Percentiles rank a stretch among this genome's conserved stretches.
phyloP scores from a whole-genome alignment of 805 yeast species.

The Peterozyma toletana region DNA sequence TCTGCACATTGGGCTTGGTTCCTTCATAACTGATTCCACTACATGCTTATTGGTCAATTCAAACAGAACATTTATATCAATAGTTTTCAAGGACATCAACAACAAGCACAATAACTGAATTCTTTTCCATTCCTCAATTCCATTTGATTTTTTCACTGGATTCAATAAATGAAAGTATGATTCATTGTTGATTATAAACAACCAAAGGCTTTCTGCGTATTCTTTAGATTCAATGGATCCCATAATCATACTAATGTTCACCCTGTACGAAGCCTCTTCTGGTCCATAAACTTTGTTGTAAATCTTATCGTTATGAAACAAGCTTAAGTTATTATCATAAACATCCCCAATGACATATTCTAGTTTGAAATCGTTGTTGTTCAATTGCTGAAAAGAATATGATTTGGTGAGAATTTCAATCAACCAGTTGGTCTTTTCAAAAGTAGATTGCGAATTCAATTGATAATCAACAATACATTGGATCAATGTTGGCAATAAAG shows the following conservation, averaged over 20 bases:
- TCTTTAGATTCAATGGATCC: slow-evolving; percentile 21
- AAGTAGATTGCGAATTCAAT: slow-evolving; percentile 17
- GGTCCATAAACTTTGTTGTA: slow-evolving; percentile 49
- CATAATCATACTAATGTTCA: slow-evolving; percentile 41
- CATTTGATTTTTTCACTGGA: slow-evolving; percentile 54
- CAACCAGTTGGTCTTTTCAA: slow-evolving; percentile 44
- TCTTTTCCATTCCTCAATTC: slow-evolving; percentile 62
- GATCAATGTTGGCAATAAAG: slow-evolving; percentile 57
- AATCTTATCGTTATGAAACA: slow-evolving; percentile 24
- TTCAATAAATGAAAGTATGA: slow-evolving; percentile 33
- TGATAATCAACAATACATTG: slow-evolving; percentile 38
- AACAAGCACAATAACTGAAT: slow-evolving; percentile 49
- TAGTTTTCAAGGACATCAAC: slow-evolving; percentile 31
- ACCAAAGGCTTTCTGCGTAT: slow-evolving; percentile 26
- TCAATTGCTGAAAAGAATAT: slow-evolving; percentile 44
- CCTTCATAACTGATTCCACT: slow-evolving; percentile 38
- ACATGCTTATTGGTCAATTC: slow-evolving; percentile 19
- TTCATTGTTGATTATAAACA: slow-evolving; percentile 28
- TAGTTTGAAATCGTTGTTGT: slow-evolving; percentile 47
- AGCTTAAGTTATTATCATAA: slow-evolving; percentile 37
- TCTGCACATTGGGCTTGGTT: slow-evolving; percentile 74
- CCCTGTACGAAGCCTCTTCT: slow-evolving; percentile 47
- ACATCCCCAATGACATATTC: slow-evolving; percentile 49
- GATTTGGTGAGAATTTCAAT: slow-evolving; percentile 37
- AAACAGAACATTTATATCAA: slow-evolving; percentile 18